These are phyloP conservation scores for Lasiodiplodia gonubiensis DNA, from an alignment of 2,329 filamentous ascomycete genomes.

Conservation along the genomic window DNA sequence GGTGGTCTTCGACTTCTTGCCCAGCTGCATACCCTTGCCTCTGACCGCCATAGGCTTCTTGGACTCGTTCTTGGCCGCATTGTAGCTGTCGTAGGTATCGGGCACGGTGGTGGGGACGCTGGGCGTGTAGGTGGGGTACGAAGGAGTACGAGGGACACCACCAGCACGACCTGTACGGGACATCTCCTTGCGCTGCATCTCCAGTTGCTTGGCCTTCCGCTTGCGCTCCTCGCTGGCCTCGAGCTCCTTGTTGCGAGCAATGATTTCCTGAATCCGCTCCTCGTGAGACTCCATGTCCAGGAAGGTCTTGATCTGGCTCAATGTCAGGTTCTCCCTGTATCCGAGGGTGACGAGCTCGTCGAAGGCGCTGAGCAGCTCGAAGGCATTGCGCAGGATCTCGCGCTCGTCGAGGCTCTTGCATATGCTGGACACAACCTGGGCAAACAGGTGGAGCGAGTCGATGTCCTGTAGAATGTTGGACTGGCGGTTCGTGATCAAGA, in stretches of 20 bases:
- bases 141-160: constrained; percentile 72
- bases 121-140: constrained; percentile 88
- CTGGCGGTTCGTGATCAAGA: constrained; percentile 98
- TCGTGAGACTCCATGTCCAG: constrained; percentile 99
- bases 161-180: constrained; percentile 71
- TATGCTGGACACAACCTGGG: constrained; percentile 94
- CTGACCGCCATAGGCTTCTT: constrained; percentile 72
- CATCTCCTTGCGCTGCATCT: constrained; percentile 97
- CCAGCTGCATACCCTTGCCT: constrained; percentile 98
- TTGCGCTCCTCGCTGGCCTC: constrained; percentile 98
- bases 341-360: constrained; percentile 96
- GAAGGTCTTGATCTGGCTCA: constrained; percentile 99
- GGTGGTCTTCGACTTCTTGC: constrained; percentile 97
- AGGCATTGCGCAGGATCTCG: constrained; percentile 93
- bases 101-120: constrained; percentile 74
- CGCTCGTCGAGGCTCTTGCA: constrained; percentile 96
- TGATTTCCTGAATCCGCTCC: constrained; percentile 98
- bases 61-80: constrained; percentile 96
- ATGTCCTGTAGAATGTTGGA: constrained; percentile 99
- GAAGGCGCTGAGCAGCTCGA: constrained; percentile 93
- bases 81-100: constrained; percentile 91
- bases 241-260: constrained; percentile 97
- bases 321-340: constrained; percentile 93
- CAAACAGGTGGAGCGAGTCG: constrained; percentile 96
- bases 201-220: constrained; percentile 96